Conservation (phyloP, 2,329 filamentous ascomycete species). For the Paraphoma sp. region DNA sequence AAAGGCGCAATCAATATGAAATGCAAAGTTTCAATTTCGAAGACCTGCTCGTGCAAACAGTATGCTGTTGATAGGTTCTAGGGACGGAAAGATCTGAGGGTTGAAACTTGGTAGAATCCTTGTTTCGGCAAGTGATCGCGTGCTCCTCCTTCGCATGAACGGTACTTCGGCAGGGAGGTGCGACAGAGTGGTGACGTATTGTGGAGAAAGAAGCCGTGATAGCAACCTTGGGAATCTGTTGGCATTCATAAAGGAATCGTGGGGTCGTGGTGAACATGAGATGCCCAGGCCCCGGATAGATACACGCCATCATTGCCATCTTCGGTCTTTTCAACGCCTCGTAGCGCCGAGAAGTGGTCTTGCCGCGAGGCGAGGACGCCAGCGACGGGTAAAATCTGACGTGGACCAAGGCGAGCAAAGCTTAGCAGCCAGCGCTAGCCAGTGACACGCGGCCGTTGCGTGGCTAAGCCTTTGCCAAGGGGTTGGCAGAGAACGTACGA, state of each 20-base stretch:
- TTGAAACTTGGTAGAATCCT: neutral
- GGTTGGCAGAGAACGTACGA: neutral
- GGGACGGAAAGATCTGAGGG: neutral
- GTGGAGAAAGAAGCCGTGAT: neutral
- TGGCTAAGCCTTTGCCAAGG: slow-evolving; percentile 20
- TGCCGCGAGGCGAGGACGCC: neutral
- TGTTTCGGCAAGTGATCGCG: slow-evolving; percentile 11
- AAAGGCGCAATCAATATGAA: neutral
- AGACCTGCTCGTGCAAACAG: neutral
- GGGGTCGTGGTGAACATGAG: neutral
- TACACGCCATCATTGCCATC: neutral
- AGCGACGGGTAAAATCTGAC: neutral
- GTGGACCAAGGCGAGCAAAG: neutral
- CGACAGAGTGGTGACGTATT: neutral
- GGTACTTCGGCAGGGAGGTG: neutral
- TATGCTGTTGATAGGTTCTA: neutral
- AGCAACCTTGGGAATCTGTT: neutral
- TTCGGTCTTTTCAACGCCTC: neutral
- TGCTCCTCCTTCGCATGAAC: slow-evolving; percentile 2
- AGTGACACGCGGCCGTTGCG: slow-evolving; percentile 23
- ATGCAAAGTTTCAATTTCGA: neutral
- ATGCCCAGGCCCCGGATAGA: neutral
- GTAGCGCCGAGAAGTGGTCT: neutral
- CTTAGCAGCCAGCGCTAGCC: slow-evolving; percentile 7
- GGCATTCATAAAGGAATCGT: neutral